Evolutionary conservation across 192 early-diverging fungal genomes (phyloP).

Genomic region (Anaeromyces robustus): DNA sequence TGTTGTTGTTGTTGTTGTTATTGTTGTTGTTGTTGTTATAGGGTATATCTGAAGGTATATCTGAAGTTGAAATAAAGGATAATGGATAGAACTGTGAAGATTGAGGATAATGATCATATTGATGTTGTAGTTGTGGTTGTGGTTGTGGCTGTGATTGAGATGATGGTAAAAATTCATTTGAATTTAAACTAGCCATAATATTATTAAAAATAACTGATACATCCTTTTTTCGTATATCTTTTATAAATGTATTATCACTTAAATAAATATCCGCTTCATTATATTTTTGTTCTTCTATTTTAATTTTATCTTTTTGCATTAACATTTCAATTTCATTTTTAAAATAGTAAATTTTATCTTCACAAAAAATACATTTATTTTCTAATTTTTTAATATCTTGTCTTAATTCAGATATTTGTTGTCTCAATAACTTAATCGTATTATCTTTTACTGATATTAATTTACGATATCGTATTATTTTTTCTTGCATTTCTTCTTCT

Average conservation of each 20-base stretch:
- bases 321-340: background rate
- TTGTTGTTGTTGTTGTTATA: background rate
- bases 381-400: background rate
- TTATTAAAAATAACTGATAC: background rate
- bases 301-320: background rate
- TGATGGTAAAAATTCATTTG: background rate
- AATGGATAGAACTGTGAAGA: too few relatives aligned
- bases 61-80: too few relatives aligned
- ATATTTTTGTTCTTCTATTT: background rate
- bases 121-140: too few relatives aligned
- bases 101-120: too few relatives aligned
- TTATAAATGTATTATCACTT: background rate
- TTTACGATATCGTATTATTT: background rate
- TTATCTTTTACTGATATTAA: background rate
- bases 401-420: background rate
- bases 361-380: background rate
- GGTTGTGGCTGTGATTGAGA: too few relatives aligned
- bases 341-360: background rate
- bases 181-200: background rate
- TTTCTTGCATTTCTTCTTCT: background rate
- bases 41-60: too few relatives aligned
- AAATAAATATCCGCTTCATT: background rate
- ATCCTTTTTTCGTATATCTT: background rate
- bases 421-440: background rate
- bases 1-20: background rate